These are phyloP conservation scores for Yamadazyma kanchanaburiensis DNA, from an alignment of 1,139 yeast species.

Conservation along the genomic window DNA sequence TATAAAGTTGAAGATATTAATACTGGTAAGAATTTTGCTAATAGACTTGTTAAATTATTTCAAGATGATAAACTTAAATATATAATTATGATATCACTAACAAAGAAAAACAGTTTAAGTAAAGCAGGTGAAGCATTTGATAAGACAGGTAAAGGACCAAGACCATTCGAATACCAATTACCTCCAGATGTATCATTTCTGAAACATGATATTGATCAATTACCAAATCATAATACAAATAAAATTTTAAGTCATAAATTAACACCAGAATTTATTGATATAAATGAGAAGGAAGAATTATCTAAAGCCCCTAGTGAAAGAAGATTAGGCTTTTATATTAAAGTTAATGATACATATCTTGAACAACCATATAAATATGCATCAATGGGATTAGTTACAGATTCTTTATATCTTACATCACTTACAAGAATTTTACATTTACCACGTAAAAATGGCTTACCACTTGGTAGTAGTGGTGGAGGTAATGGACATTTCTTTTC, in stretches of 20 bases:
- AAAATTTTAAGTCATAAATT: conserved; percentile 25
- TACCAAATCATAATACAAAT: conserved; percentile 12
- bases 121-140: conserved; percentile 8
- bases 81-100: conserved; percentile 32
- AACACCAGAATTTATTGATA: conserved; percentile 24
- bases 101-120: conserved; percentile 25
- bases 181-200: conserved; percentile 24
- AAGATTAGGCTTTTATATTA: conserved; percentile 29
- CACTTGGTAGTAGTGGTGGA: conserved; percentile 18
- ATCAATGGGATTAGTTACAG: conserved; percentile 28
- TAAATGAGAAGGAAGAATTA: conserved; percentile 15
- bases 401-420: conserved; percentile 33
- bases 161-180: conserved; percentile 35
- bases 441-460: conserved; percentile 12
- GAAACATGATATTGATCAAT: conserved; percentile 23
- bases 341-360: conserved; percentile 20
- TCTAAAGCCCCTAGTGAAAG: conserved; percentile 27
- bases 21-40: conserved; percentile 33
- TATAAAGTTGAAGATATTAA: conserved; percentile 29
- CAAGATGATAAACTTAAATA: conserved; percentile 29
- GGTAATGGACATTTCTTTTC: conserved; percentile 26
- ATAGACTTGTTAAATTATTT: conserved; percentile 25
- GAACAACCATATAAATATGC: conserved; percentile 11
- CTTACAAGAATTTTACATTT: conserved; percentile 27
- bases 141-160: conserved; percentile 15